These are phyloP conservation scores for Xylariomycetidae sp. DNA, from an alignment of 2,329 filamentous ascomycete genomes.

Conservation along the genomic window DNA sequence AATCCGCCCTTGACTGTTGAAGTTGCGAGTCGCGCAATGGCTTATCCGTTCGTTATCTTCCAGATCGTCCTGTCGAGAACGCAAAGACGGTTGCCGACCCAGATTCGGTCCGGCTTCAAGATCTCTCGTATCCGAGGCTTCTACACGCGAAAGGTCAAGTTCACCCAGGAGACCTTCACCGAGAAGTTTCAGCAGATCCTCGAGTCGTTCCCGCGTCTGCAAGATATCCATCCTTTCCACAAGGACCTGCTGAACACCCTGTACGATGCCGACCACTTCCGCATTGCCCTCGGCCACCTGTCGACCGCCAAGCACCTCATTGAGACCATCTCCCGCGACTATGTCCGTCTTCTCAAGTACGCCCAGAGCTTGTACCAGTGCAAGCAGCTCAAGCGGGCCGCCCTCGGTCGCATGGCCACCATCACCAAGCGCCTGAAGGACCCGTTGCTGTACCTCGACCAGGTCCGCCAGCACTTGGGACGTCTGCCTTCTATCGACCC, in stretches of 20 bases:
- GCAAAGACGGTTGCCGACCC: conserved; percentile 86
- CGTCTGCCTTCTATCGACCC: conserved; percentile 98
- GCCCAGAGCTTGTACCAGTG: conserved; percentile 96
- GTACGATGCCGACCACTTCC: conserved; percentile 97
- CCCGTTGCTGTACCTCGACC: conserved; percentile 89
- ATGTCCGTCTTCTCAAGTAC: conserved; percentile 94
- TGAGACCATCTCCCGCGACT: conserved; percentile 92
- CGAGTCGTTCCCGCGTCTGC: conserved; percentile 81
- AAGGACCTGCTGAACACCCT: conserved; percentile 80
- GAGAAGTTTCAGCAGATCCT: conserved; percentile 63
- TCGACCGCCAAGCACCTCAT: conserved; percentile 95
- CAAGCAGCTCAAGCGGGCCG: conserved; percentile 96
- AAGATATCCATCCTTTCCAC: conserved; percentile 93
- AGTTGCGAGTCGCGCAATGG: too few species aligned
- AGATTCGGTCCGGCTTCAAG: conserved; percentile 92
- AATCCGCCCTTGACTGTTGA: too few species aligned
- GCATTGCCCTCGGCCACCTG: conserved; percentile 91
- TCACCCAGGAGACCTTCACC: conserved; percentile 91
- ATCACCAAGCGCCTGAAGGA: conserved; percentile 94
- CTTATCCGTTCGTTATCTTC: too few species aligned
- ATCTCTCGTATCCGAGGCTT: conserved; percentile 89
- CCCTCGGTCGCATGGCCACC: conserved; percentile 95
- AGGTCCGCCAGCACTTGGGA: conserved; percentile 92
- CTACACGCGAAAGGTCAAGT: conserved; percentile 98
- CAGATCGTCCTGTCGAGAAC: conserved; percentile 79